These are phyloP conservation scores for Blastobotrys terrestris DNA, from an alignment of 805 yeast genomes.

Conservation along the genomic window DNA sequence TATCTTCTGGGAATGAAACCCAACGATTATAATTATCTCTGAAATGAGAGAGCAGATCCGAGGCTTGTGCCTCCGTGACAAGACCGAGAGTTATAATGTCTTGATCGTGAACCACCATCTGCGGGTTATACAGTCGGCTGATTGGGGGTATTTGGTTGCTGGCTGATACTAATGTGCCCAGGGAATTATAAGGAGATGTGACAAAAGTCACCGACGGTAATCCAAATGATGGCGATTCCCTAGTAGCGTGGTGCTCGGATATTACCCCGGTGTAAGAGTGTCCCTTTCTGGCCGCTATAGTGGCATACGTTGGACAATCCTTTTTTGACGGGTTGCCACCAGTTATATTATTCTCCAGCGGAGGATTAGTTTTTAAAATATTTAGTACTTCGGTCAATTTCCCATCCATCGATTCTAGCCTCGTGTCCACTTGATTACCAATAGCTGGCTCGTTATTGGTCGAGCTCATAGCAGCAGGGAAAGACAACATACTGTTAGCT, in stretches of 20 bases:
- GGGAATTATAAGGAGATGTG: conserved; percentile 41
- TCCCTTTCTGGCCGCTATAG: conserved; percentile 5
- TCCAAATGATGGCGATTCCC: conserved; percentile 27
- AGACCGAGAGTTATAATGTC: conserved; percentile 50
- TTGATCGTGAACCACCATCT: conserved; percentile 26
- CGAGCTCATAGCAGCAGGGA: not conserved
- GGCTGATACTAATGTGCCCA: conserved; percentile 31
- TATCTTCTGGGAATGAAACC: conserved; percentile 60
- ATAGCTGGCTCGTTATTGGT: not conserved
- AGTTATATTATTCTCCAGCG: conserved; percentile 12
- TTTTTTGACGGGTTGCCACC: conserved; percentile 3
- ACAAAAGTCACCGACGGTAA: conserved; percentile 35
- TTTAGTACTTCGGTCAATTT: conserved; percentile 8
- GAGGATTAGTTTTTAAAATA: conserved; percentile 3
- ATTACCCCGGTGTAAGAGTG: conserved; percentile 2
- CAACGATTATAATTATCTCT: conserved; percentile 67
- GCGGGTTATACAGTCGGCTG: conserved; percentile 29
- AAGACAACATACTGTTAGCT: not conserved
- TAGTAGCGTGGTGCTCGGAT: not conserved
- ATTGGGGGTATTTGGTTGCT: conserved; percentile 35
- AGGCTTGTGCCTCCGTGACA: conserved; percentile 42
- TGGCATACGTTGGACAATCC: conserved; percentile 1
- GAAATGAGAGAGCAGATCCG: conserved; percentile 49
- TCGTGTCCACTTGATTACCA: not conserved
- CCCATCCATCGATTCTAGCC: conserved; percentile 9